Conservation (phyloP, 2,329 filamentous ascomycete species). For the Pestalotiopsis fici region DNA sequence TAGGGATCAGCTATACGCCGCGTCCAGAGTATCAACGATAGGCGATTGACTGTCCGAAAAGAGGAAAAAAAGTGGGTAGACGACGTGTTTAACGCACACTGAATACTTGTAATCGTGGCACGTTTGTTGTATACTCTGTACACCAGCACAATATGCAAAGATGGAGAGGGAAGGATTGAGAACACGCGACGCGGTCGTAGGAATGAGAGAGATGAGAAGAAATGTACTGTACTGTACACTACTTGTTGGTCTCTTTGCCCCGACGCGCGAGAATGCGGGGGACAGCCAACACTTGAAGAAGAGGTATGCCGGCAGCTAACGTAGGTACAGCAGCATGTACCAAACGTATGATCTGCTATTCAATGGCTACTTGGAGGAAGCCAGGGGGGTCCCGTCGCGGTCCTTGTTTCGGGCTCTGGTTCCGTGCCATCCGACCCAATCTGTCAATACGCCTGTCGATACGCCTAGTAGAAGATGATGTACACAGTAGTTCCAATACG, state of each 20-base stretch:
- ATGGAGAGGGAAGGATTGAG: background rate
- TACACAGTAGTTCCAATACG: background rate
- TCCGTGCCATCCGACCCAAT: background rate
- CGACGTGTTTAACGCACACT: background rate
- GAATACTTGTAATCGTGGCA: background rate
- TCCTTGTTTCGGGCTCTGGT: background rate
- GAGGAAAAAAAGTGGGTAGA: background rate
- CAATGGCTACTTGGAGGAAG: background rate
- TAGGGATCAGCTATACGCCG: background rate
- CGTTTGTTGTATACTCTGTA: background rate
- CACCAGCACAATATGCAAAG: background rate
- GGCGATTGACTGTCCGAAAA: background rate
- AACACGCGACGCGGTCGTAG: background rate
- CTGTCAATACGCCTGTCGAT: background rate
- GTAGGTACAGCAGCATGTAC: no score
- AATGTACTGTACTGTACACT: background rate
- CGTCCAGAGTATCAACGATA: background rate
- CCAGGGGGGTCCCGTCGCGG: background rate
- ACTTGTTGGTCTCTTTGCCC: background rate
- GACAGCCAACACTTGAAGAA: background rate
- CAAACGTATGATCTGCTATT: background rate
- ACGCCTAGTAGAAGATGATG: background rate
- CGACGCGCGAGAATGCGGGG: background rate
- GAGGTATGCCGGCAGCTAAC: background rate
- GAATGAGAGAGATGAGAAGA: background rate